Conservation (phyloP, 208 protist species). For the Jaenimonas drosophilae region DNA sequence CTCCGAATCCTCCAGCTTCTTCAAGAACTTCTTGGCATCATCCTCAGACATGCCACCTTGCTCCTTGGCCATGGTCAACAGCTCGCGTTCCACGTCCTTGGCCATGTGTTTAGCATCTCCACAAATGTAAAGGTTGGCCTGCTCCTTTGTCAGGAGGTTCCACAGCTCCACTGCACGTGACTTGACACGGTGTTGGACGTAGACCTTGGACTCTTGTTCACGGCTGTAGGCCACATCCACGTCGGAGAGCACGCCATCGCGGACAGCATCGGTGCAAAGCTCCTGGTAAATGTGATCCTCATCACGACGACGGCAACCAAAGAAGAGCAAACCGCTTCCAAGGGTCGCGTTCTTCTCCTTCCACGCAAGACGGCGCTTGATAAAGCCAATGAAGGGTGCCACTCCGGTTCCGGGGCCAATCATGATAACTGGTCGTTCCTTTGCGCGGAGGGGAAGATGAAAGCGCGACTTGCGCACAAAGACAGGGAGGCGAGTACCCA, state of each 20-base stretch:
- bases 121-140: conserved; percentile 87
- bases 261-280: conserved; percentile 47
- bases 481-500: conserved; percentile 62
- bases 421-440: conserved; percentile 86
- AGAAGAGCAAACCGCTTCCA: conserved; percentile 79
- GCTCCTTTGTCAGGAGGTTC: conserved; percentile 37
- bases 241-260: conserved; percentile 45
- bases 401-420: conserved; percentile 95
- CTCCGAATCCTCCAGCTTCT: conserved; percentile 39
- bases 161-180: conserved; percentile 49
- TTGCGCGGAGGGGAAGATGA: conserved; percentile 71
- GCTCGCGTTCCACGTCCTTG: conserved; percentile 72
- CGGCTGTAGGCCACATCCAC: conserved; percentile 81
- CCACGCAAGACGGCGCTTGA: conserved; percentile 82
- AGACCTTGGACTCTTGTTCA: conserved; percentile 71
- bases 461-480: conserved; percentile 93
- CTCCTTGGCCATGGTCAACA: conserved; percentile 37
- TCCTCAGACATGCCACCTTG: conserved; percentile 33
- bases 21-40: conserved; percentile 37
- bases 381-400: conserved; percentile 92
- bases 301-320: conserved; percentile 71
- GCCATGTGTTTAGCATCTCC: conserved; percentile 90
- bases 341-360: conserved; percentile 56
- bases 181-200: conserved; percentile 87
- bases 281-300: conserved; percentile 84